phyloP scores from a whole-genome alignment of 2,329 filamentous ascomycete genomes.

The Venturiaceae sp. region DNA sequence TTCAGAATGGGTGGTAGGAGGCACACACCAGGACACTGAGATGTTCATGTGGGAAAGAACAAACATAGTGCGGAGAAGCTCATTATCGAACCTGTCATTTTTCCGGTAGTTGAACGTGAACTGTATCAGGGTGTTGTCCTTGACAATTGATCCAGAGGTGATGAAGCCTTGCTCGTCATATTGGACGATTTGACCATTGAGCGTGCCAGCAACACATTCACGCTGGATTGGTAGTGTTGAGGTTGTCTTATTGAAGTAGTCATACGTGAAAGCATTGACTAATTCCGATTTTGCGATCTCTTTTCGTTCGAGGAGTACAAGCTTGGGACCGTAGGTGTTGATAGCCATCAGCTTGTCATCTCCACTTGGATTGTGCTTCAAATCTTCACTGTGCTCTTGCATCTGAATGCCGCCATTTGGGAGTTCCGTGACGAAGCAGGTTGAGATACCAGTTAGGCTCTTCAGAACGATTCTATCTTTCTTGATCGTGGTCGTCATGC shows the following conservation, averaged over 20 bases:
- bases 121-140: conserved; percentile 40
- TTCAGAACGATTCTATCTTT: conserved; percentile 23
- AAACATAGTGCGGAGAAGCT: conserved; percentile 46
- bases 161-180: conserved; percentile 45
- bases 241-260: conserved; percentile 31
- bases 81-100: conserved; percentile 42
- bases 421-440: conserved; percentile 34
- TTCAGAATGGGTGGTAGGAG: conserved; percentile 39
- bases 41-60: conserved; percentile 42
- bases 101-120: conserved; percentile 48
- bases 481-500: too few species aligned
- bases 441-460: conserved; percentile 37
- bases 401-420: conserved; percentile 23
- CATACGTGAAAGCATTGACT: conserved; percentile 39
- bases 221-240: conserved; percentile 29
- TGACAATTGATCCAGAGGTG: conserved; percentile 42
- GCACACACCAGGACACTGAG: conserved; percentile 44
- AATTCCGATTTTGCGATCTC: conserved; percentile 34
- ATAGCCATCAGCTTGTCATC: conserved; percentile 32
- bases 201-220: conserved; percentile 35
- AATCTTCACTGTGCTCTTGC: conserved; percentile 23
- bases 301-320: conserved; percentile 33
- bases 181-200: conserved; percentile 37
- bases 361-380: conserved; percentile 34
- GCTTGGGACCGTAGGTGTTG: conserved; percentile 37